Conservation (phyloP, 2,329 filamentous ascomycete species). For the Ascochyta koolunga region DNA sequence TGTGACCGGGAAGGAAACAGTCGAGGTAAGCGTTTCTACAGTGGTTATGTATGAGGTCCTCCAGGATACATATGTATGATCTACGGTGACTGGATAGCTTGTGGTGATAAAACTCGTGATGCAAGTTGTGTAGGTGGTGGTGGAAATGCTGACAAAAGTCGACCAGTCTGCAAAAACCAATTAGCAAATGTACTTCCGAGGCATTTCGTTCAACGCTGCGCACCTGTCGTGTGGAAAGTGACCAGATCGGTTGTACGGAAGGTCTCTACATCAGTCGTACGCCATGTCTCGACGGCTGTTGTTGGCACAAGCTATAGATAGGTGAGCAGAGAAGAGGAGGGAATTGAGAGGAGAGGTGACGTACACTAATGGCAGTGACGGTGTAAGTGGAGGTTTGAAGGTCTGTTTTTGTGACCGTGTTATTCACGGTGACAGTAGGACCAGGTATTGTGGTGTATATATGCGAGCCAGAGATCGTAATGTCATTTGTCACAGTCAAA, state of each 20-base stretch:
- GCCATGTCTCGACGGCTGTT: constrained; percentile 18
- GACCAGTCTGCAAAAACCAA: constrained; percentile 4
- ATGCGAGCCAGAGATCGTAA: constrained; percentile 11
- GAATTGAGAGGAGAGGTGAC: not conserved
- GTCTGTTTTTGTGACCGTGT: constrained; percentile 8
- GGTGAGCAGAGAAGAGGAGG: not conserved
- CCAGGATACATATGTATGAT: constrained; percentile 21
- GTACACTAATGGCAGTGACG: constrained; percentile 26
- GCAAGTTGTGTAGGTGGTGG: constrained; percentile 18
- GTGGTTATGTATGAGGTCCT: constrained; percentile 7
- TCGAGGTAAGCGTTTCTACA: constrained; percentile 11
- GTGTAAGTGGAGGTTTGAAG: constrained; percentile 15
- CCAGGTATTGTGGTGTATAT: constrained; percentile 5
- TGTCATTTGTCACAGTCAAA: constrained; percentile 18
- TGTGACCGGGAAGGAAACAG: constrained; percentile 16
- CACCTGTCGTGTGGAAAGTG: constrained; percentile 18
- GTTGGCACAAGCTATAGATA: constrained; percentile 22
- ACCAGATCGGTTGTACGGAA: constrained; percentile 16
- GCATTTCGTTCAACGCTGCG: not conserved
- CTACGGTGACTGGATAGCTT: constrained; percentile 12
- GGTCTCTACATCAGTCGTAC: constrained; percentile 16
- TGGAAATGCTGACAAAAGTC: constrained; percentile 21
- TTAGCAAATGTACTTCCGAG: not conserved
- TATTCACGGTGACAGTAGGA: constrained; percentile 6
- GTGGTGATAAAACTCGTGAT: constrained; percentile 31